Evolutionary conservation across 495 filamentous ascomycete genomes (phyloP).

Genomic region (Neurospora sp.): DNA sequence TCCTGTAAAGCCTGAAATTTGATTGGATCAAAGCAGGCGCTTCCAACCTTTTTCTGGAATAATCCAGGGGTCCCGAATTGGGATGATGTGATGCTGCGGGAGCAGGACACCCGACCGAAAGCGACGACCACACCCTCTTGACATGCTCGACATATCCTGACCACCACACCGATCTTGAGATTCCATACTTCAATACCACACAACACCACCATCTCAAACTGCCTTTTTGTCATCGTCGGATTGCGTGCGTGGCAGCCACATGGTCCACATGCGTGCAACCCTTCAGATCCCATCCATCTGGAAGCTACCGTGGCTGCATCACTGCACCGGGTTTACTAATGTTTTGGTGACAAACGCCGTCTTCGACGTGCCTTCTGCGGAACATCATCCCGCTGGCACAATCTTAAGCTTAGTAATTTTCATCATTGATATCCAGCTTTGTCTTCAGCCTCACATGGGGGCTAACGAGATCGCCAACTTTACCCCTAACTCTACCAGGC

Average conservation of each 20-base stretch:
- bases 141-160: background rate
- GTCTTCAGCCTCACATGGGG: background rate
- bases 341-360: background rate
- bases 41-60: background rate
- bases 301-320: background rate
- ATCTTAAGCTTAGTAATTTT: background rate
- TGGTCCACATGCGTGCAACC: background rate
- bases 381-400: background rate
- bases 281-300: background rate
- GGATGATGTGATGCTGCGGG: background rate
- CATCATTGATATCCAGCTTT: background rate
- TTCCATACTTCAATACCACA: background rate
- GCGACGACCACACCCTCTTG: background rate
- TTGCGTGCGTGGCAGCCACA: background rate
- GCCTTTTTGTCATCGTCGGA: background rate
- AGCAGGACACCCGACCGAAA: background rate
- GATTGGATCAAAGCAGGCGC: background rate
- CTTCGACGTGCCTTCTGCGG: background rate
- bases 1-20: background rate
- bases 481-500: background rate
- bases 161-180: background rate
- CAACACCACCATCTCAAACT: background rate
- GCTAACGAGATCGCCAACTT: background rate
- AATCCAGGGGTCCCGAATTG: background rate
- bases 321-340: background rate